Conservation (phyloP, 768 basidiomycete species). For the Russula olivacea region DNA sequence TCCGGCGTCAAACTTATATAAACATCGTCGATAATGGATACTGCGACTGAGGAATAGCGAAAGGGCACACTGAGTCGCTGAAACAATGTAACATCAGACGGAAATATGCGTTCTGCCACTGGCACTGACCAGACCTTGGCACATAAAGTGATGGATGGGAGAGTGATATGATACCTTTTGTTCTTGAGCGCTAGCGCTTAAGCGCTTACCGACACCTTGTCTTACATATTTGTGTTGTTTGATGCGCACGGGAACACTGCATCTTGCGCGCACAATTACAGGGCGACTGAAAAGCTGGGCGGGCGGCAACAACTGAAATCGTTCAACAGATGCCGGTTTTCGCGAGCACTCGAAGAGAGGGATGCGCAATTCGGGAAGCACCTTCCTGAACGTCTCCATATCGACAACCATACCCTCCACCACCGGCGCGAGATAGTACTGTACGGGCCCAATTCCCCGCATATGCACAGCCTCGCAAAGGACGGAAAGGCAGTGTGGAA, state of each 20-base stretch:
- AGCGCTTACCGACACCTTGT: not conserved
- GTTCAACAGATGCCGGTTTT: not conserved
- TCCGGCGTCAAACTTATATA: too few relatives aligned
- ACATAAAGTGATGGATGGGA: not conserved
- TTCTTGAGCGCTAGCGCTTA: not conserved
- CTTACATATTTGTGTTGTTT: not conserved
- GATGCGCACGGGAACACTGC: not conserved
- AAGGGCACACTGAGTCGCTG: too few relatives aligned
- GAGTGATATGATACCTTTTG: not conserved
- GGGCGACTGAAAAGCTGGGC: not conserved
- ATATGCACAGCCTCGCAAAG: not conserved
- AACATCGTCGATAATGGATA: not conserved
- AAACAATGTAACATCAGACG: not conserved
- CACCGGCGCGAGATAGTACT: not conserved
- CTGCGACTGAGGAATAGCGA: not conserved
- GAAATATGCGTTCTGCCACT: not conserved
- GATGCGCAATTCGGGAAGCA: not conserved
- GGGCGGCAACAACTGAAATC: not conserved
- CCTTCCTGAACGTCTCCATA: not conserved
- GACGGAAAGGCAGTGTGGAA: not conserved
- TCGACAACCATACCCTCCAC: not conserved
- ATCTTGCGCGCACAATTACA: not conserved
- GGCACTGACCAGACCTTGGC: not conserved
- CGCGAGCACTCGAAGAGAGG: not conserved
- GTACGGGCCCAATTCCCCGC: not conserved